Conservation (phyloP, 495 filamentous ascomycete genomes). For the Cudoniella acicularis region DNA sequence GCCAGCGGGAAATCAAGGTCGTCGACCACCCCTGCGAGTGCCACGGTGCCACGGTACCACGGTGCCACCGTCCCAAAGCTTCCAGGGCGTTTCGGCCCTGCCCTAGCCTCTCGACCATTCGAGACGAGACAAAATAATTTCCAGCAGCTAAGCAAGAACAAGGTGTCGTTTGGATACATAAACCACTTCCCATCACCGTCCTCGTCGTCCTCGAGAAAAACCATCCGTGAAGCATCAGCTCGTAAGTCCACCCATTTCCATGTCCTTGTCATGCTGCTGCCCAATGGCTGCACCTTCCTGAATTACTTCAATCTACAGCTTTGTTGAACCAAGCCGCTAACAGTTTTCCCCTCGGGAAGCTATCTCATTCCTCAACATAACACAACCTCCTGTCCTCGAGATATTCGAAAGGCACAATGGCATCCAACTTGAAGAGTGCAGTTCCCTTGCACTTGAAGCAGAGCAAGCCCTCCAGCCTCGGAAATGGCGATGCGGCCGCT, state of each 20-base stretch:
- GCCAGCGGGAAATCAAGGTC: not conserved
- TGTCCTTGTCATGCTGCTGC: not conserved
- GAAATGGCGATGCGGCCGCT: constrained; percentile 47
- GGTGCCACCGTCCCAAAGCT: not conserved
- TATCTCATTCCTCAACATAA: not conserved
- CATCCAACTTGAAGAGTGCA: constrained; percentile 61
- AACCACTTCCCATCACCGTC: not conserved
- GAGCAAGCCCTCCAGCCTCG: constrained; percentile 39
- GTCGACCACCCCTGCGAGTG: not conserved
- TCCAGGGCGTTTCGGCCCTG: not conserved
- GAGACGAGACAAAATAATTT: constrained; percentile 4
- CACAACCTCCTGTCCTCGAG: not conserved
- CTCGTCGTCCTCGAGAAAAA: not conserved
- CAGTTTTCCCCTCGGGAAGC: not conserved
- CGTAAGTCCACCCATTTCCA: not conserved
- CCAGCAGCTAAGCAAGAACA: not conserved
- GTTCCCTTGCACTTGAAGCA: constrained; percentile 79
- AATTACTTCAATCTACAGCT: constrained; percentile 2
- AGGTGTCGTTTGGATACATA: not conserved
- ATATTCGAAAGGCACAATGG: constrained; percentile 51
- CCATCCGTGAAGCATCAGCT: not conserved
- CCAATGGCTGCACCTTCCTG: not conserved
- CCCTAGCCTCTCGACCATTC: not conserved
- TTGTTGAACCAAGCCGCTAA: not conserved
- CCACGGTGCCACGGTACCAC: not conserved